Base-by-base conservation (phyloP, 176 grass and related monocot genomes). In the Cymbopogon citratus region DNA sequence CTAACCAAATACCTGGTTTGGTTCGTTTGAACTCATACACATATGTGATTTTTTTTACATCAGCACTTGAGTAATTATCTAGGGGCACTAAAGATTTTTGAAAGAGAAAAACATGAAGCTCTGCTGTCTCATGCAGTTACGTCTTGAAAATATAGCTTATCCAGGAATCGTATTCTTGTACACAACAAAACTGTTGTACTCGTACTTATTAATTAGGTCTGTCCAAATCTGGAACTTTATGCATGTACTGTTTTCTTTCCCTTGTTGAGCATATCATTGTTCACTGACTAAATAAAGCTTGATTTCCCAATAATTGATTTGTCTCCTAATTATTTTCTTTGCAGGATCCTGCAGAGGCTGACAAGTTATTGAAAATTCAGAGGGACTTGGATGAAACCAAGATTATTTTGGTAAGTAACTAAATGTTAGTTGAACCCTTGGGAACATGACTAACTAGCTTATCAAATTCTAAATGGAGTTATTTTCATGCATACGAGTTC, bases 341-440 rank as follows among this genome's bases (percentile, higher is more conserved):
- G 56, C 78, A 97, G 92, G 95, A 94, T 83, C 95, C 95, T 35
- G 90, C 87, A 44, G 88, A 97, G 78, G 90, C 92, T 29, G 92
- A 97, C 86, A 97, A 97, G 74, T 71, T 94, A 64, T 14, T 91
- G 61, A 97, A 92, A 92, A 94, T 97, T 84, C 95, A 97, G 83
- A 92, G 87, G 69, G 90, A 94, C 62, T 80, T 97, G 83, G 95
- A 97, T 85, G 92, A 97, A 85, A 97, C 92, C n/a, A 97, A 97
- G 82, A 97, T 41, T 41, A 41, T 41, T 41, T 1, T 41, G 39
- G 39, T 41, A 41, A 41, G 39, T 39, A 39, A 39, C 38, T 39
- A 1, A 0, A 39, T 39, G 38, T 41, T 41, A 2, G 39, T 41
- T 41, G 39, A 41, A 41, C 7, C 39, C 39, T 11, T 11, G 39